phyloP scores from a whole-genome alignment of 768 basidiomycete genomes.

The Royoungia palumana region DNA sequence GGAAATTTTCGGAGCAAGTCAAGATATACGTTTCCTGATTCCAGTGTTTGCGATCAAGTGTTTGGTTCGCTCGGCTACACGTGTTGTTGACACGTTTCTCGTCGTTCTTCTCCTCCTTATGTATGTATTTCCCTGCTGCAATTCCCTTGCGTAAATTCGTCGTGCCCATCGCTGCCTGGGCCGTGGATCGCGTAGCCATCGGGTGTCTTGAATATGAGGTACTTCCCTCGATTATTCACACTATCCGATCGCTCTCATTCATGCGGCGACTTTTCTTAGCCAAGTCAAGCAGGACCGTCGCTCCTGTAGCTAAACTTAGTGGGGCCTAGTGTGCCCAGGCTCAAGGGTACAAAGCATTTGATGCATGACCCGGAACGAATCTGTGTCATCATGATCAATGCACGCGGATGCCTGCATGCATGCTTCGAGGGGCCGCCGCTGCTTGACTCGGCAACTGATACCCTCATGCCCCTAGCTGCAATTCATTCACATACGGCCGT shows the following conservation, averaged over 20 bases:
- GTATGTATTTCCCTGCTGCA: slow-evolving; percentile 20
- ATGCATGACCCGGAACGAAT: slow-evolving; percentile 4
- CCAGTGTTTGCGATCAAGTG: slow-evolving; percentile 25
- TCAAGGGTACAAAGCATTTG: slow-evolving; percentile 19
- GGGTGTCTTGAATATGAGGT: slow-evolving; percentile 7
- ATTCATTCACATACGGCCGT: neutral
- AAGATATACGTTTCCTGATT: slow-evolving; percentile 32
- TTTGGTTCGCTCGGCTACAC: slow-evolving; percentile 27
- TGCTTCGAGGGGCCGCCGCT: neutral
- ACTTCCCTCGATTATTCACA: neutral
- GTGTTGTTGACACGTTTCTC: slow-evolving; percentile 34
- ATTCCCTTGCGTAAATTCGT: slow-evolving; percentile 29
- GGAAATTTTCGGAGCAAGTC: slow-evolving; percentile 37
- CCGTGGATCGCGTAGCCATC: neutral
- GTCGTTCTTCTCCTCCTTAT: slow-evolving; percentile 11
- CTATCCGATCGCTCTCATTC: slow-evolving; percentile 7
- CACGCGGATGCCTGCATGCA: slow-evolving; percentile 22
- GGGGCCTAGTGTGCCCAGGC: slow-evolving; percentile 16
- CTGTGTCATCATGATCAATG: slow-evolving; percentile 12
- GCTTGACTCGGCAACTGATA: slow-evolving; percentile 1
- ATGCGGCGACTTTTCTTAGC: neutral
- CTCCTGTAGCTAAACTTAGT: neutral
- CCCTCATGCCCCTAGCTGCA: slow-evolving; percentile 13
- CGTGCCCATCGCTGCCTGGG: slow-evolving; percentile 9
- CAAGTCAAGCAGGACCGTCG: neutral